phyloP scores from a whole-genome alignment of 228 moss, liverwort and hornwort species.

The Sphagnum fallax region DNA sequence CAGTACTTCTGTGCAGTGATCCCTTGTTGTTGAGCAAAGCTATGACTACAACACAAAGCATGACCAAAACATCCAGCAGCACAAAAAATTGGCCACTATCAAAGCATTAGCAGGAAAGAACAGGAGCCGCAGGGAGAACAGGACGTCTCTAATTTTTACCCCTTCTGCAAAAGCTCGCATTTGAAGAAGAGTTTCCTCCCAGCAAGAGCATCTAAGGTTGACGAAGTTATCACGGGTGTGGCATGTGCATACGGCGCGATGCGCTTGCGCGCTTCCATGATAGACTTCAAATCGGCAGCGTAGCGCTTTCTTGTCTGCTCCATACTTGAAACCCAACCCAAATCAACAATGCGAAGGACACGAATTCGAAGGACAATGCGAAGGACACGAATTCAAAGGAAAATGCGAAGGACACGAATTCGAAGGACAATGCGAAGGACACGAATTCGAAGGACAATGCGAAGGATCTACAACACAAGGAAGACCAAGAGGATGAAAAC shows the following conservation, averaged over 20 bases:
- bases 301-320: conserved; percentile 9
- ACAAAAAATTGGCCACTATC: too few species aligned
- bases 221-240: conserved; percentile 66
- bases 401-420: not conserved
- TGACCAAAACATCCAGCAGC: too few species aligned
- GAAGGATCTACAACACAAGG: too few species aligned
- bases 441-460: too few species aligned
- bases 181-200: conserved; percentile 66
- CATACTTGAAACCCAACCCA: not conserved
- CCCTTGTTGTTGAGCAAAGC: too few species aligned
- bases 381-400: too few species aligned
- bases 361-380: too few species aligned
- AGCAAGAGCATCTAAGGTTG: conserved; percentile 43
- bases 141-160: conserved; percentile 13
- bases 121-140: too few species aligned
- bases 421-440: not conserved
- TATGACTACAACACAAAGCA: too few species aligned
- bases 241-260: conserved; percentile 49
- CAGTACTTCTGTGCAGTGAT: too few species aligned
- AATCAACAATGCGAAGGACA: not conserved
- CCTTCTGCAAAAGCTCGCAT: conserved; percentile 78
- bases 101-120: too few species aligned
- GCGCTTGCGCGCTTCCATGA: conserved; percentile 49
- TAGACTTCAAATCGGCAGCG: conserved; percentile 57
- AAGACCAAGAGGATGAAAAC: too few species aligned